Conservation (phyloP, 2,329 filamentous ascomycete genomes). For the Paraphoma chrysanthemicola region DNA sequence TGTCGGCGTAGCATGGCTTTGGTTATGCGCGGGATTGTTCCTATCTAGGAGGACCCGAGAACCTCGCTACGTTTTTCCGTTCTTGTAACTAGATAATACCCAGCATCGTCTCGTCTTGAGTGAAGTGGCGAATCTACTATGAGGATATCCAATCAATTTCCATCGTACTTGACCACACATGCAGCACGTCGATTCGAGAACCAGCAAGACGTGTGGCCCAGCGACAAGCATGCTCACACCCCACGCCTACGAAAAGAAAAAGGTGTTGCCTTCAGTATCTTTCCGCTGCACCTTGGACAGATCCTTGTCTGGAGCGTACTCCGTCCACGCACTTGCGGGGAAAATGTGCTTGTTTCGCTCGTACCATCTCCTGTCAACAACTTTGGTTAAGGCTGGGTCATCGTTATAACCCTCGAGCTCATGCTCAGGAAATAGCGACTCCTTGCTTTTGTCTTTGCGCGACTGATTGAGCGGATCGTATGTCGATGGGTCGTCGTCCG, state of each 20-base stretch:
- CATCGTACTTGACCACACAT: neutral
- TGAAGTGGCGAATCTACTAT: too few species aligned
- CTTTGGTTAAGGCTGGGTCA: constrained; percentile 84
- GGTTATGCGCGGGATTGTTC: constrained; percentile 8
- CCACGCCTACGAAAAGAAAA: constrained; percentile 67
- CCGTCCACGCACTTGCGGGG: constrained; percentile 92
- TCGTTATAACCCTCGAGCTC: constrained; percentile 75
- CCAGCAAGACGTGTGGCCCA: neutral
- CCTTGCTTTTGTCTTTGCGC: constrained; percentile 43
- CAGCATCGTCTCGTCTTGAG: neutral
- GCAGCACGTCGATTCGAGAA: neutral
- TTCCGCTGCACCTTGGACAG: constrained; percentile 79
- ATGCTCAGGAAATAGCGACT: constrained; percentile 52
- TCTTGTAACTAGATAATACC: neutral
- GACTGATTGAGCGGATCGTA: constrained; percentile 53
- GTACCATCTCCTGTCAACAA: constrained; percentile 96
- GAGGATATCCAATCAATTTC: too few species aligned
- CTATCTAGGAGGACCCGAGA: neutral
- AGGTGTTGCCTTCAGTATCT: constrained; percentile 88
- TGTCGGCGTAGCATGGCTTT: constrained; percentile 17
- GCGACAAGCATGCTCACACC: neutral
- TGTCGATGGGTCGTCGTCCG: constrained; percentile 25
- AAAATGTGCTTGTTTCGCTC: constrained; percentile 98
- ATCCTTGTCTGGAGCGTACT: constrained; percentile 89
- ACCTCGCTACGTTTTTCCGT: neutral